Evolutionary conservation across 2,329 filamentous ascomycete species (phyloP).

Genomic region (Emydomyces testavorans): DNA sequence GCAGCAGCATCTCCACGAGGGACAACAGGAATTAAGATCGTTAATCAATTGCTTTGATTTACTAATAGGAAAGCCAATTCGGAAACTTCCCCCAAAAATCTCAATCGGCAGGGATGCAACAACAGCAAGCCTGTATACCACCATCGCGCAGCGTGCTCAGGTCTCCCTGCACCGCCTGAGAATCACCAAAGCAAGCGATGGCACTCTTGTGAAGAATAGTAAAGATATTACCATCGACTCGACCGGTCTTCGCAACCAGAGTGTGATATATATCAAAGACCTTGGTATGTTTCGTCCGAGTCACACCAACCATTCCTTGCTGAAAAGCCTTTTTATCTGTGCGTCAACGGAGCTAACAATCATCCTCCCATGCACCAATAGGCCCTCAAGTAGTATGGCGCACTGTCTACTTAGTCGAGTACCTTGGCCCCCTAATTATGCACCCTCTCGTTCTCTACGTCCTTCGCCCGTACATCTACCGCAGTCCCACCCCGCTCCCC

Average conservation of each 20-base stretch:
- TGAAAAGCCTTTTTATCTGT: no score
- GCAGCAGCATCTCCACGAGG: no score
- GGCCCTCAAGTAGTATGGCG: slow-evolving; percentile 84
- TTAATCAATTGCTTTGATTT: no score
- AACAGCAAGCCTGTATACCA: slow-evolving; percentile 46
- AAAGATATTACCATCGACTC: slow-evolving; percentile 42
- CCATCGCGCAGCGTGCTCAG: slow-evolving; percentile 44
- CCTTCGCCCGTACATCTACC: slow-evolving; percentile 59
- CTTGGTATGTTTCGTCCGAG: slow-evolving; percentile 50
- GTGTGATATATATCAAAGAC: slow-evolving; percentile 75
- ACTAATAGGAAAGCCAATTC: slow-evolving; percentile 48
- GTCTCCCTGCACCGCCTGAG: slow-evolving; percentile 50
- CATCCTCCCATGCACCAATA: slow-evolving; percentile 28
- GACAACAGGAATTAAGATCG: no score
- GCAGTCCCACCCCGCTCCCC: slow-evolving; percentile 38
- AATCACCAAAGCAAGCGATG: slow-evolving; percentile 54
- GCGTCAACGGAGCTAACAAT: background rate
- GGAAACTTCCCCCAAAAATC: slow-evolving; percentile 47
- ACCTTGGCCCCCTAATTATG: slow-evolving; percentile 80
- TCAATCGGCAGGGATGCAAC: slow-evolving; percentile 42
- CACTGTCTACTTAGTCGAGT: slow-evolving; percentile 91
- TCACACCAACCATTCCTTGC: no score
- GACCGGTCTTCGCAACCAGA: slow-evolving; percentile 48
- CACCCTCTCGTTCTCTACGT: slow-evolving; percentile 61
- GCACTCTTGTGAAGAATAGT: slow-evolving; percentile 45